A percentile compares a stretch with the other conserved stretches of the same genome.
Conservation (phyloP, 768 basidiomycete genomes). For the Strobilomyces echinocephalus region DNA sequence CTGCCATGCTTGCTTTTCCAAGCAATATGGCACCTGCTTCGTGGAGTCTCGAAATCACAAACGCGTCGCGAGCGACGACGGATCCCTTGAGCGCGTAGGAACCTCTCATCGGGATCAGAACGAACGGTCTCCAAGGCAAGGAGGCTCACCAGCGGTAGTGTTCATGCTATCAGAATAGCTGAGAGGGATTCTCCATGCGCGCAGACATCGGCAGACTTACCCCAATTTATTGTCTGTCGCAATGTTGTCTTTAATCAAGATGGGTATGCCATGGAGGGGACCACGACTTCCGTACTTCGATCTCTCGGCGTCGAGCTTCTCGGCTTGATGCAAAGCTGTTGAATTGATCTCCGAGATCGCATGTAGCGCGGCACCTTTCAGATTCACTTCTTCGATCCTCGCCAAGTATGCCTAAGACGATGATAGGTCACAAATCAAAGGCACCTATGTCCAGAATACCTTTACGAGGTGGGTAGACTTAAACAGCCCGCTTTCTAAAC, state of each 20-base stretch:
- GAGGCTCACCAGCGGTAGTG: slow-evolving; percentile 44
- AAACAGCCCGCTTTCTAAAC: slow-evolving; percentile 47
- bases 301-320: slow-evolving; percentile 47
- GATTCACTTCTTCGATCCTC: slow-evolving; percentile 66
- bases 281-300: slow-evolving; percentile 44
- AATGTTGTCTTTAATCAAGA: slow-evolving; percentile 50
- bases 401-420: slow-evolving; percentile 54
- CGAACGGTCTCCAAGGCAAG: not conserved
- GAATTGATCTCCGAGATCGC: slow-evolving; percentile 59
- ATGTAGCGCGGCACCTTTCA: slow-evolving; percentile 50
- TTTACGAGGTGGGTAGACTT: slow-evolving; percentile 60
- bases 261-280: slow-evolving; percentile 53
- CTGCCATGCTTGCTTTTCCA: slow-evolving; percentile 40
- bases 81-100: slow-evolving; percentile 38
- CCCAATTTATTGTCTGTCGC: slow-evolving; percentile 29
- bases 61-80: slow-evolving; percentile 34
- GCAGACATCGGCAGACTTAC: slow-evolving; percentile 8
- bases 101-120: slow-evolving; percentile 19
- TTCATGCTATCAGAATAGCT: slow-evolving; percentile 38
- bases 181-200: not conserved
- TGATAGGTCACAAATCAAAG: not conserved
- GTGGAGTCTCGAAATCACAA: slow-evolving; percentile 28
- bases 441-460: slow-evolving; percentile 26
- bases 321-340: slow-evolving; percentile 49
- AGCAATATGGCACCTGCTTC: slow-evolving; percentile 35